Evolutionary conservation across 2,329 filamentous ascomycete genomes (phyloP).

Genomic region (Claviceps humidiphila): DNA sequence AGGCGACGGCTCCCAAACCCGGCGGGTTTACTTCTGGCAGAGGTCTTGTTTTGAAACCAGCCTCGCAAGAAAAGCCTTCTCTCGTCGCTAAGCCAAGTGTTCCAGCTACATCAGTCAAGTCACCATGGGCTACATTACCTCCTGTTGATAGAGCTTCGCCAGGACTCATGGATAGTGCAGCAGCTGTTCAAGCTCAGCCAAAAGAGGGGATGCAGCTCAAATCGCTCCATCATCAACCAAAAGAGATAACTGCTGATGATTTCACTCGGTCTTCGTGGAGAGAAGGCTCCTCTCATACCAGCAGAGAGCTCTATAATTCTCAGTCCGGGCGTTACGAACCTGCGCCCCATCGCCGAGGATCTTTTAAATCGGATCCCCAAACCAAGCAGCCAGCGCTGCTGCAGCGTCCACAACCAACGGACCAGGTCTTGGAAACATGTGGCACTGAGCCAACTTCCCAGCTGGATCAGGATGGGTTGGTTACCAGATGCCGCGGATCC

Average conservation of each 20-base stretch:
- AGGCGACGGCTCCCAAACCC: conserved; percentile 30
- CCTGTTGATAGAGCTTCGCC: conserved; percentile 73
- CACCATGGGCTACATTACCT: conserved; percentile 80
- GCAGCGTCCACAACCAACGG: conserved; percentile 54
- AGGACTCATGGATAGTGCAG: conserved; percentile 42
- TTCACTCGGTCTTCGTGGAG: conserved; percentile 77
- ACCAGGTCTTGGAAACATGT: conserved; percentile 68
- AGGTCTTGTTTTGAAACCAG: conserved; percentile 52
- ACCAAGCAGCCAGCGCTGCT: conserved; percentile 64
- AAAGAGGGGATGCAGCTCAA: conserved; percentile 43
- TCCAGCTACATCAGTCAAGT: conserved; percentile 61
- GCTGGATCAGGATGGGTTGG: conserved; percentile 51
- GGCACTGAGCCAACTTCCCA: conserved; percentile 73
- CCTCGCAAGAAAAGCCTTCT: conserved; percentile 53
- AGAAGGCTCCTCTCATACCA: conserved; percentile 49
- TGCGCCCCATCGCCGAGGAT: conserved; percentile 63
- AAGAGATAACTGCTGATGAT: conserved; percentile 87
- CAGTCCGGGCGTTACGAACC: conserved; percentile 89
- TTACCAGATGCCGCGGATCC: conserved; percentile 67
- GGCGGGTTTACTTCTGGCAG: conserved; percentile 39
- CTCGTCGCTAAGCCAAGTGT: conserved; percentile 59
- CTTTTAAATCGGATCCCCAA: conserved; percentile 51
- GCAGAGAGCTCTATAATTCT: conserved; percentile 83
- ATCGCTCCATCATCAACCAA: conserved; percentile 40
- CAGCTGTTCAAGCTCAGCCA: conserved; percentile 32